Percentiles rank a stretch among this genome's conserved stretches.
Evolutionary conservation across 306 rosid genomes (phyloP).

Genomic region (Malus orientalis): DNA sequence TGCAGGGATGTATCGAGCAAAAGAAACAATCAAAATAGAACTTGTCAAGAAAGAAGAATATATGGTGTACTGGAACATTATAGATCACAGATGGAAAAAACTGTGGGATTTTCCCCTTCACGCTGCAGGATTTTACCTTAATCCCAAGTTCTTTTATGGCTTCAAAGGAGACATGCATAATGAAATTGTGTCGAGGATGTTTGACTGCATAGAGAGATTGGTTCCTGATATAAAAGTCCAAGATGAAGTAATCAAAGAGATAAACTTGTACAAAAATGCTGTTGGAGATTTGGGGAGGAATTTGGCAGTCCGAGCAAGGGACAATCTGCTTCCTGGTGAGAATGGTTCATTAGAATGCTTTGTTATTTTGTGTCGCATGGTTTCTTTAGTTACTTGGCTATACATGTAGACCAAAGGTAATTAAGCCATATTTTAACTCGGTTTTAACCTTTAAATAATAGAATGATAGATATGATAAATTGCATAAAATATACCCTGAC

Average conservation of each 20-base stretch:
- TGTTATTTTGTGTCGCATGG: conserved; percentile 9
- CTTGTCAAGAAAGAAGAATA: conserved; percentile 56
- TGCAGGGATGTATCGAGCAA: conserved; percentile 64
- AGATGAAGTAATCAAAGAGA: conserved; percentile 68
- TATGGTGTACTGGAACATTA: conserved; percentile 66
- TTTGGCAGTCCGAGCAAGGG: conserved; percentile 75
- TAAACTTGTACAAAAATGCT: conserved; percentile 49
- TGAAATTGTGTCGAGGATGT: conserved; percentile 53
- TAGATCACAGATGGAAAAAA: conserved; percentile 61
- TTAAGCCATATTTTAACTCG: background rate
- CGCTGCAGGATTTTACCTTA: conserved; percentile 66
- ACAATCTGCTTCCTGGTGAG: conserved; percentile 71
- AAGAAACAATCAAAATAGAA: conserved; percentile 61
- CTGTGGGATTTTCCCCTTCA: conserved; percentile 64
- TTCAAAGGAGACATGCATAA: conserved; percentile 47
- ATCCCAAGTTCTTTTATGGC: conserved; percentile 68
- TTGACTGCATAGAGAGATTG: conserved; percentile 71
- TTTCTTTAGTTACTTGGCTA: conserved; percentile 1
- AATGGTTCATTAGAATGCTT: conserved; percentile 17
- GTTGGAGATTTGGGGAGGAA: conserved; percentile 75
- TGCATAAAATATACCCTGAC: background rate
- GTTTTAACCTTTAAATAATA: background rate
- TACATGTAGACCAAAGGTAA: background rate
- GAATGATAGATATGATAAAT: background rate
- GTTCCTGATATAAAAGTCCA: conserved; percentile 62